A percentile compares a stretch with the other conserved stretches of the same genome.
phyloP scores from a whole-genome alignment of 1,139 yeast species.

The Magnusiomyces sp. region DNA sequence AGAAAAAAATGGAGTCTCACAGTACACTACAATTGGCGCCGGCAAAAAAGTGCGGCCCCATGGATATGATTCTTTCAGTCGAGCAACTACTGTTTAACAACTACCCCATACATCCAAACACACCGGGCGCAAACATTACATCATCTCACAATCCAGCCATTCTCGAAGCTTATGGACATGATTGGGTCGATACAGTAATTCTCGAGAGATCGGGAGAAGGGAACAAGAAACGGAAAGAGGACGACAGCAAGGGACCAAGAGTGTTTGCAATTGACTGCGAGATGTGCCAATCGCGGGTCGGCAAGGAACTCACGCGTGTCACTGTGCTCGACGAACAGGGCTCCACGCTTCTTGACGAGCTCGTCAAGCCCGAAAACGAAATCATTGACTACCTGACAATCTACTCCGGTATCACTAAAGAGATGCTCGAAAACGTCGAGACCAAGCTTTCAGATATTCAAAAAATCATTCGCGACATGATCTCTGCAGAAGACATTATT shows the following conservation, averaged over 20 bases:
- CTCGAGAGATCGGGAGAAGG: constrained; percentile 31
- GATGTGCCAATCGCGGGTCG: constrained; percentile 62
- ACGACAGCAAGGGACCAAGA: constrained; percentile 39
- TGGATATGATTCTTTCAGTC: constrained; percentile 44
- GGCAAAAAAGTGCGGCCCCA: constrained; percentile 25
- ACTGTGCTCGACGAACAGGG: constrained; percentile 55
- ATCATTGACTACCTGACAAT: constrained; percentile 74
- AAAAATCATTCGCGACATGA: constrained; percentile 41
- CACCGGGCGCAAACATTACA: constrained; percentile 13
- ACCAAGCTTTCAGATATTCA: constrained; percentile 66
- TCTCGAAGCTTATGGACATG: constrained; percentile 21
- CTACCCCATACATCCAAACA: constrained; percentile 53
- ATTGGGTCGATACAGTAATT: constrained; percentile 51
- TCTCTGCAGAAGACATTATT: constrained; percentile 57
- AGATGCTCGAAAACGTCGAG: constrained; percentile 50
- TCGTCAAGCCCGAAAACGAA: constrained; percentile 65
- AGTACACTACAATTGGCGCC: neutral
- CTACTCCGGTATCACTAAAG: constrained; percentile 82
- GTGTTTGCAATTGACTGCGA: constrained; percentile 88
- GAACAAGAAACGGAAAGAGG: neutral
- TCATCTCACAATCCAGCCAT: constrained; percentile 17
- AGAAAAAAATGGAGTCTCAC: constrained; percentile 15
- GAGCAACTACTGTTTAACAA: constrained; percentile 41
- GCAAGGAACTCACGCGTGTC: constrained; percentile 66
- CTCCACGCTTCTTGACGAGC: constrained; percentile 54